These are phyloP conservation scores for Bullera alba DNA, from an alignment of 768 basidiomycete species.

Conservation along the genomic window DNA sequence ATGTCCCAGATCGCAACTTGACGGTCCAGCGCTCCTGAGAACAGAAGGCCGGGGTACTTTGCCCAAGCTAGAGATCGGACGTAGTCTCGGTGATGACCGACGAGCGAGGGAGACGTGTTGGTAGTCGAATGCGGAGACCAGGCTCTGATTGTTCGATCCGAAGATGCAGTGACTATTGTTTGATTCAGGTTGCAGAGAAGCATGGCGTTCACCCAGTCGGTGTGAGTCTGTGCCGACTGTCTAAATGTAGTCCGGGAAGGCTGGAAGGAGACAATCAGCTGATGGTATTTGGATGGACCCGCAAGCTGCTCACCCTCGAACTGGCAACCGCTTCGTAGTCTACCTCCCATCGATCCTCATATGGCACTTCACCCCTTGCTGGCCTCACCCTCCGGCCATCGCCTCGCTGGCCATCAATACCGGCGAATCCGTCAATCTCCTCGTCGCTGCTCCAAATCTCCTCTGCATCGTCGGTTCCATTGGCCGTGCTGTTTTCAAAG, in stretches of 20 bases:
- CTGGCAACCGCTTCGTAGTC: constrained; percentile 54
- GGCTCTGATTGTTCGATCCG: constrained; percentile 86
- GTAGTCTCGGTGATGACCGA: constrained; percentile 41
- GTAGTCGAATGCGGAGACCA: constrained; percentile 75
- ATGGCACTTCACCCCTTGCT: constrained; percentile 49
- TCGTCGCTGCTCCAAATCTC: constrained; percentile 19
- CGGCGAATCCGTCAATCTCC: constrained; percentile 27
- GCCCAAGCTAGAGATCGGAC: constrained; percentile 39
- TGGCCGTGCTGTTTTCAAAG: constrained; percentile 1
- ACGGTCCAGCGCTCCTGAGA: constrained; percentile 78
- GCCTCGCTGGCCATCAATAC: constrained; percentile 56
- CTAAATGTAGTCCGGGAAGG: constrained; percentile 58
- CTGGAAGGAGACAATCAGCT: constrained; percentile 34
- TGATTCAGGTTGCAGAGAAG: constrained; percentile 85
- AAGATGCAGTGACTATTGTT: constrained; percentile 88
- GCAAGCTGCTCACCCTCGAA: background rate
- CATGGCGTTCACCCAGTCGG: constrained; percentile 95
- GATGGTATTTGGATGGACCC: too few relatives aligned
- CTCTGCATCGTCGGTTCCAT: background rate
- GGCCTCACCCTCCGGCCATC: constrained; percentile 45
- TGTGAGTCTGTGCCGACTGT: constrained; percentile 80
- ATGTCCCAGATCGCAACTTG: constrained; percentile 94
- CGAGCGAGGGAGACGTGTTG: constrained; percentile 53
- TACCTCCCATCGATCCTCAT: constrained; percentile 73
- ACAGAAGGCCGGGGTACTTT: constrained; percentile 33